A percentile compares a stretch with the other conserved stretches of the same genome.
Conservation (phyloP, 257 asterid species). For the Orobanche coerulescens region DNA sequence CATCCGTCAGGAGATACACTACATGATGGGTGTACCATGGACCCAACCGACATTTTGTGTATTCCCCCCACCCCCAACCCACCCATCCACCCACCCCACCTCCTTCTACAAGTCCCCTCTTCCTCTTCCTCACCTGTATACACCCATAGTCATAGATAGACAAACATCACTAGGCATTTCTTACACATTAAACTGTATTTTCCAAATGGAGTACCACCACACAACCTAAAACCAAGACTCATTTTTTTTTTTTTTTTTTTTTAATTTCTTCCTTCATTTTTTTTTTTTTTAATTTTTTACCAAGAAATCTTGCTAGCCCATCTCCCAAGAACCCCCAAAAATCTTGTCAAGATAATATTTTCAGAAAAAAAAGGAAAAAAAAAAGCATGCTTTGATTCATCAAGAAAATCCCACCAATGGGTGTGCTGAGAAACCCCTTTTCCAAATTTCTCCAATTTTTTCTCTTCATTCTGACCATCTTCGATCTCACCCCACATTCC, state of each 20-base stretch:
- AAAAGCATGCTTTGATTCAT: slow-evolving; percentile 37
- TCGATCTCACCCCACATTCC: slow-evolving; percentile 30
- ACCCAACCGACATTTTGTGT: no score
- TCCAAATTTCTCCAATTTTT: slow-evolving; percentile 20
- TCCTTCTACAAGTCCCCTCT: not conserved
- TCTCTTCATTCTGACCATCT: slow-evolving; percentile 23
- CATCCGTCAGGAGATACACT: no score
- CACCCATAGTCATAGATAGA: slow-evolving; percentile 20
- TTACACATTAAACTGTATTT: slow-evolving; percentile 21
- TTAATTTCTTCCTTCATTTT: not conserved
- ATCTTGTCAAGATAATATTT: slow-evolving; percentile 9
- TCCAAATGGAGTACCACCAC: slow-evolving; percentile 30
- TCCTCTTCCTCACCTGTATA: slow-evolving; percentile 25
- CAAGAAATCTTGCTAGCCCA: slow-evolving; percentile 28
- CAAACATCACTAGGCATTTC: slow-evolving; percentile 25
- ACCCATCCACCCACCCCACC: no score
- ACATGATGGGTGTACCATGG: no score
- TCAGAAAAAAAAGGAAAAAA: not conserved
- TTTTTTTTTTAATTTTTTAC: no score
- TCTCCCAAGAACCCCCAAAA: slow-evolving; percentile 24
- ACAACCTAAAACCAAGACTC: slow-evolving; percentile 33
- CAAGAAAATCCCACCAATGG: slow-evolving; percentile 40
- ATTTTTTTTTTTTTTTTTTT: slow-evolving; percentile 10
- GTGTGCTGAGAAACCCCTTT: slow-evolving; percentile 29
- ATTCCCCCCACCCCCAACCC: no score